phyloP scores from a whole-genome alignment of 495 filamentous ascomycete genomes.

The Lasiosphaeria ovina region DNA sequence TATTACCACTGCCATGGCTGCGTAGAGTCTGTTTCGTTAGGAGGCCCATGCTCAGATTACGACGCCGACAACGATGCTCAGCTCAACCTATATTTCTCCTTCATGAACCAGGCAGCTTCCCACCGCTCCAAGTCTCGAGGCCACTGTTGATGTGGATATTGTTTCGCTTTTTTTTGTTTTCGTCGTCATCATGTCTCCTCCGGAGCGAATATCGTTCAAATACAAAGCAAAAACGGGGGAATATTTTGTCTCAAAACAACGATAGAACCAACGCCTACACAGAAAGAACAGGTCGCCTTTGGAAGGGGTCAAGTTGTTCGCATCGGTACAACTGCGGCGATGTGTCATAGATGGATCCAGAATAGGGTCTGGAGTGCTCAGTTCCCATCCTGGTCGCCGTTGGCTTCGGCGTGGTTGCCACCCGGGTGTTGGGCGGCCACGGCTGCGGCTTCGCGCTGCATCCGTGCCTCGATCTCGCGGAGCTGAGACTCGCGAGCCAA shows the following conservation, averaged over 20 bases:
- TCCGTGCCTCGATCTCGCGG: slow-evolving; percentile 77
- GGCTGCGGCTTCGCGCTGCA: slow-evolving; percentile 54
- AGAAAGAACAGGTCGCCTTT: slow-evolving; percentile 27
- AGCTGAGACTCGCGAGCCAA: slow-evolving; percentile 97
- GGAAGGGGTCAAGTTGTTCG: slow-evolving; percentile 14
- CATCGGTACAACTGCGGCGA: slow-evolving; percentile 21
- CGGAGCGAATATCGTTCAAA: slow-evolving; percentile 30
- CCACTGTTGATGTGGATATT: slow-evolving; percentile 5
- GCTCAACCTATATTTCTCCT: not conserved
- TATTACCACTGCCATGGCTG: not conserved
- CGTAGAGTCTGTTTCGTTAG: not conserved
- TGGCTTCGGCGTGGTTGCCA: slow-evolving; percentile 43
- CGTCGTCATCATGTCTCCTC: slow-evolving; percentile 27
- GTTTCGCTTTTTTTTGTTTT: slow-evolving; percentile 15
- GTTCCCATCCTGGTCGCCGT: slow-evolving; percentile 46
- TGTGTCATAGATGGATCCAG: slow-evolving; percentile 10
- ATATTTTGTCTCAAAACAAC: slow-evolving; percentile 38
- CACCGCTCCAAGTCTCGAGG: not conserved
- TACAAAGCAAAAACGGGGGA: slow-evolving; percentile 30
- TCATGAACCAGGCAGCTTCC: not conserved
- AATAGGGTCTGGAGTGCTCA: slow-evolving; percentile 16
- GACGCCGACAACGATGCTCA: too few species aligned
- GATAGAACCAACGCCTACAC: slow-evolving; percentile 37
- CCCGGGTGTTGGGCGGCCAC: slow-evolving; percentile 31
- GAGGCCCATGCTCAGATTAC: not conserved